Evolutionary conservation across 495 filamentous ascomycete genomes (phyloP).

Genomic region (Penicillium ochrochloron): DNA sequence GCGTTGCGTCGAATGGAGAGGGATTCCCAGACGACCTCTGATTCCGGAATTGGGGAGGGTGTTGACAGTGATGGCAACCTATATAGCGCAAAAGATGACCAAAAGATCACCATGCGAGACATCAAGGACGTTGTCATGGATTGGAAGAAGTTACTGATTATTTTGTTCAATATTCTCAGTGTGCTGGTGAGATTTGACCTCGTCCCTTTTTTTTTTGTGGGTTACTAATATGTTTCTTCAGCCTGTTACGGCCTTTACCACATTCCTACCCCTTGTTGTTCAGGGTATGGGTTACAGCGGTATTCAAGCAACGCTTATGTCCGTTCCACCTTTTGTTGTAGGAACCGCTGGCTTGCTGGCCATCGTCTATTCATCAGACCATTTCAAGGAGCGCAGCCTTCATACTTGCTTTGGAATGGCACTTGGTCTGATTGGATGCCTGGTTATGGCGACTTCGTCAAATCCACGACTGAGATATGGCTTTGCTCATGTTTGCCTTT

Average conservation of each 20-base stretch:
- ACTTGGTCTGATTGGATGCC: slow-evolving; percentile 2
- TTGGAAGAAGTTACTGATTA: slow-evolving; percentile 9
- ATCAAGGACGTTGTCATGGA: slow-evolving; percentile 1
- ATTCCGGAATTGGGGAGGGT: neutral
- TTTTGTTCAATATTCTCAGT: slow-evolving; percentile 7
- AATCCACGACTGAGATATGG: slow-evolving; percentile 1
- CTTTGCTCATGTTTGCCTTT: slow-evolving; percentile 6
- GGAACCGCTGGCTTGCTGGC: neutral
- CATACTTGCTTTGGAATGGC: slow-evolving; percentile 4
- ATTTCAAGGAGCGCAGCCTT: neutral
- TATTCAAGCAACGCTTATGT: slow-evolving; percentile 2
- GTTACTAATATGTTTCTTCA: neutral
- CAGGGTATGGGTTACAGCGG: slow-evolving; percentile 5
- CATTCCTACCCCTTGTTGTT: slow-evolving; percentile 9
- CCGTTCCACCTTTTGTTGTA: slow-evolving; percentile 6
- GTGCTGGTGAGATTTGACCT: slow-evolving; percentile 8
- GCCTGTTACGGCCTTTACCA: slow-evolving; percentile 14
- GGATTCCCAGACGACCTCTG: slow-evolving; percentile 3
- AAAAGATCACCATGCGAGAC: neutral
- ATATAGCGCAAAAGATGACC: slow-evolving; percentile 1
- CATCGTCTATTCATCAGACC: slow-evolving; percentile 7
- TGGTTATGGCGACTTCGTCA: slow-evolving; percentile 7
- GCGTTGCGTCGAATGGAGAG: slow-evolving; percentile 9
- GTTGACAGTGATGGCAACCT: slow-evolving; percentile 4
- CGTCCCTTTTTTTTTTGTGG: neutral